Evolutionary conservation across 1,139 yeast species (phyloP).

Genomic region (Arxiozyma bovina): DNA sequence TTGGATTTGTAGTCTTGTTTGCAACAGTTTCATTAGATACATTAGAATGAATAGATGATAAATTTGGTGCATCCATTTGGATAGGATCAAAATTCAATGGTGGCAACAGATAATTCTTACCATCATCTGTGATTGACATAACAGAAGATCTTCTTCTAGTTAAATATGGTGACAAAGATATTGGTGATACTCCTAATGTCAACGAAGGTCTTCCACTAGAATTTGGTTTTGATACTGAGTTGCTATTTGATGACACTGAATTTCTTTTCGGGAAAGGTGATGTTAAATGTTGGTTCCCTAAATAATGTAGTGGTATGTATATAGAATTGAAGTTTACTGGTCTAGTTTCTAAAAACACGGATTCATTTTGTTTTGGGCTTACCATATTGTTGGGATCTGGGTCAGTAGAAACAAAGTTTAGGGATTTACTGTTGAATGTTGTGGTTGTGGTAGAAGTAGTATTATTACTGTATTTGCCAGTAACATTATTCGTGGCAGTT

Average conservation of each 20-base stretch:
- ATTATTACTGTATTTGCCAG: background rate
- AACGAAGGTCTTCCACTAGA: conserved; percentile 1
- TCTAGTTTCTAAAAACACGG: background rate
- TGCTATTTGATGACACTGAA: background rate
- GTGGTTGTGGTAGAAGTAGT: background rate
- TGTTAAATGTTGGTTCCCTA: background rate
- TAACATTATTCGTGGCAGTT: background rate
- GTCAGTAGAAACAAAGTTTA: background rate
- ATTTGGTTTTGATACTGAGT: conserved; percentile 1
- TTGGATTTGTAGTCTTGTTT: conserved; percentile 10
- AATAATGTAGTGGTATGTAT: background rate
- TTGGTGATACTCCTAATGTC: conserved; percentile 8
- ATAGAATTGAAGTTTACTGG: background rate
- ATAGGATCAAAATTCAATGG: conserved; percentile 12
- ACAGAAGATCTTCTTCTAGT: conserved; percentile 12
- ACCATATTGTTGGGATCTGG: background rate
- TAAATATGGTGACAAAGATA: conserved; percentile 4
- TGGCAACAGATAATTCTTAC: conserved; percentile 12
- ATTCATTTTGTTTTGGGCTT: background rate
- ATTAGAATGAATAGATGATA: conserved; percentile 1
- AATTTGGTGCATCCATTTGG: conserved; percentile 2
- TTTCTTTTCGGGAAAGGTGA: background rate
- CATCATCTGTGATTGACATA: conserved; percentile 13
- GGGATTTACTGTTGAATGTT: background rate
- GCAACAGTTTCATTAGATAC: background rate